Conservation (phyloP, 2,329 filamentous ascomycete genomes). For the Colletotrichum truncatum region DNA sequence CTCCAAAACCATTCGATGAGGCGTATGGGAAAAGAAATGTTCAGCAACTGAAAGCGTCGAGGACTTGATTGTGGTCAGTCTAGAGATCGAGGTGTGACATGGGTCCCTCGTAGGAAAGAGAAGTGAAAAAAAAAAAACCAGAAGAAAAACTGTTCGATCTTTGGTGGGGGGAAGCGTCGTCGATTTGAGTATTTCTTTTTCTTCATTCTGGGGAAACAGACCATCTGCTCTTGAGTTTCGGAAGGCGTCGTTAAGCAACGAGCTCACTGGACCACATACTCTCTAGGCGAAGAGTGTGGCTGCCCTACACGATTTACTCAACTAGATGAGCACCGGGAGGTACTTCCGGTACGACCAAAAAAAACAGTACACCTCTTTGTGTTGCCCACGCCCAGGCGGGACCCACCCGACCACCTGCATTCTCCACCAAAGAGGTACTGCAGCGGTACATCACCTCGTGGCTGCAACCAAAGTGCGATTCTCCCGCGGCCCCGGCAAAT, state of each 20-base stretch:
- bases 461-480: slow-evolving; percentile 19
- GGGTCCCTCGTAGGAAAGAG: background rate
- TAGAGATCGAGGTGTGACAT: background rate
- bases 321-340: background rate
- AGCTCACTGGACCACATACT: slow-evolving; percentile 1
- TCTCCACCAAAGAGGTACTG: slow-evolving; percentile 10
- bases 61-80: slow-evolving; percentile 2
- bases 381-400: background rate
- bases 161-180: background rate
- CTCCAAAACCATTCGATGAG: background rate
- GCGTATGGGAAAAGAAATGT: background rate
- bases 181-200: slow-evolving; percentile 20
- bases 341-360: too few species aligned
- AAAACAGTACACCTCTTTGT: background rate
- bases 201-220: slow-evolving; percentile 24
- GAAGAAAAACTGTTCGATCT: slow-evolving; percentile 13
- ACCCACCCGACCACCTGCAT: background rate
- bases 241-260: slow-evolving; percentile 2
- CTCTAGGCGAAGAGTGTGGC: slow-evolving; percentile 6
- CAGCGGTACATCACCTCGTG: slow-evolving; percentile 27
- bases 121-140: too few species aligned
- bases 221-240: slow-evolving; percentile 10
- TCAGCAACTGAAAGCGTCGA: background rate
- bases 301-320: background rate
- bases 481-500: slow-evolving; percentile 17